These are phyloP conservation scores for Kodamaea fukazawae DNA, from an alignment of 805 yeast species.

Conservation along the genomic window DNA sequence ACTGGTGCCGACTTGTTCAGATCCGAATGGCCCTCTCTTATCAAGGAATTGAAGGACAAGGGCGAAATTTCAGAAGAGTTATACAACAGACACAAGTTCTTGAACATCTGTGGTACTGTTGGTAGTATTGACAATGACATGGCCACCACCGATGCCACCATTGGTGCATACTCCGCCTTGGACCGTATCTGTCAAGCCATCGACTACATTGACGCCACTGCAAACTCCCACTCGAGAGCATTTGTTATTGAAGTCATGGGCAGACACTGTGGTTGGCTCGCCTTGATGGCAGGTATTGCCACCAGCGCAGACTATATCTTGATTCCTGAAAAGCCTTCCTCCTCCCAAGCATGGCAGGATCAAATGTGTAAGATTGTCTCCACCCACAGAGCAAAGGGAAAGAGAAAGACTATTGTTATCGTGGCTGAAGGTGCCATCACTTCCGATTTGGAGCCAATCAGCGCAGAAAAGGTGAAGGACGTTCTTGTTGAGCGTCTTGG, in stretches of 20 bases:
- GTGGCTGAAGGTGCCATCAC: constrained; percentile 98
- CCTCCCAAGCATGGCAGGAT: constrained; percentile 69
- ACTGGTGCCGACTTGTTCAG: constrained; percentile 97
- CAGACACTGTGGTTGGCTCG: constrained; percentile 99
- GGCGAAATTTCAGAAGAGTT: constrained; percentile 58
- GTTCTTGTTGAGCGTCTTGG: constrained; percentile 75
- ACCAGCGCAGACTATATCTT: constrained; percentile 94
- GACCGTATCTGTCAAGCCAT: constrained; percentile 92
- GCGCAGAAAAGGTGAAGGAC: constrained; percentile 76
- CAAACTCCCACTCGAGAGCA: constrained; percentile 94
- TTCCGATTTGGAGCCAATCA: constrained; percentile 72
- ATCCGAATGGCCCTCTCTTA: constrained; percentile 88
- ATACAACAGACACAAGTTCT: constrained; percentile 59
- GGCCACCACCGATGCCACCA: constrained; percentile 95
- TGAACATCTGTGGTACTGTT: constrained; percentile 89
- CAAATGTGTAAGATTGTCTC: constrained; percentile 72
- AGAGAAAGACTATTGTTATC: constrained; percentile 91
- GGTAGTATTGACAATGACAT: constrained; percentile 98
- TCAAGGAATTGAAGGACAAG: constrained; percentile 62
- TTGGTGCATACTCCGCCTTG: constrained; percentile 92
- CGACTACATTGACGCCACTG: constrained; percentile 97
- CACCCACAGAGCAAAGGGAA: constrained; percentile 82
- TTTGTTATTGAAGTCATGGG: constrained; percentile 99
- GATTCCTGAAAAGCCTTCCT: constrained; percentile 92
- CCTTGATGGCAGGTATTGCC: constrained; percentile 94